phyloP scores from a whole-genome alignment of 257 asterid species.

The Sherardia arvensis region DNA sequence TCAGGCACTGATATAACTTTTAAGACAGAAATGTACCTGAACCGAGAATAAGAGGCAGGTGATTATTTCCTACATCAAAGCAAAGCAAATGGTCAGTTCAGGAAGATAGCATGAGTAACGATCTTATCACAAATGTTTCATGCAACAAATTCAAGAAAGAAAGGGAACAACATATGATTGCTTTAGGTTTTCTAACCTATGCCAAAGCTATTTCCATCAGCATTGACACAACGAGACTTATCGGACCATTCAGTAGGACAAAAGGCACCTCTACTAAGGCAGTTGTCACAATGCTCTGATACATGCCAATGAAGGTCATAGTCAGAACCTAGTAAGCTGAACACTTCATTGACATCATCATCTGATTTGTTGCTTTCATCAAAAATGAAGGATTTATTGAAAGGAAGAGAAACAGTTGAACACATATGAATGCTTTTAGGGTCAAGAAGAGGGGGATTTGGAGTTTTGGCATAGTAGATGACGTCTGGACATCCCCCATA shows the following conservation, averaged over 20 bases:
- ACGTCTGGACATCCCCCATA: neutral
- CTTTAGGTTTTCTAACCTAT: constrained; percentile 7
- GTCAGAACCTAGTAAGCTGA: constrained; percentile 2
- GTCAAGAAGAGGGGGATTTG: neutral
- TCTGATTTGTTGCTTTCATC: neutral
- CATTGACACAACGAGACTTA: neutral
- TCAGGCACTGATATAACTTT: neutral
- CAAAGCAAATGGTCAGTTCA: constrained; percentile 3
- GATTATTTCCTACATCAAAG: constrained; percentile 2
- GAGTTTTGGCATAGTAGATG: neutral
- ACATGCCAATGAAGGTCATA: constrained; percentile 17
- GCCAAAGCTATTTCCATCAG: constrained; percentile 16
- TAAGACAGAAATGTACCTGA: constrained; percentile 12
- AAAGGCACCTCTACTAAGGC: constrained; percentile 11
- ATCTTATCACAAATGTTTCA: neutral
- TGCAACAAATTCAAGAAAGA: neutral
- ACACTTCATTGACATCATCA: neutral
- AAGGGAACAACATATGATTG: neutral
- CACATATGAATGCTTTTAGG: neutral
- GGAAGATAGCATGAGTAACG: neutral
- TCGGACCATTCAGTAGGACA: constrained; percentile 7
- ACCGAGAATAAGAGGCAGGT: neutral
- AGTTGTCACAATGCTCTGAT: neutral
- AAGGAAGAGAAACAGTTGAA: constrained; percentile 8
- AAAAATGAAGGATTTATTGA: neutral